These are phyloP conservation scores for Boletus sp. DNA, from an alignment of 768 basidiomycete species.

Conservation along the genomic window DNA sequence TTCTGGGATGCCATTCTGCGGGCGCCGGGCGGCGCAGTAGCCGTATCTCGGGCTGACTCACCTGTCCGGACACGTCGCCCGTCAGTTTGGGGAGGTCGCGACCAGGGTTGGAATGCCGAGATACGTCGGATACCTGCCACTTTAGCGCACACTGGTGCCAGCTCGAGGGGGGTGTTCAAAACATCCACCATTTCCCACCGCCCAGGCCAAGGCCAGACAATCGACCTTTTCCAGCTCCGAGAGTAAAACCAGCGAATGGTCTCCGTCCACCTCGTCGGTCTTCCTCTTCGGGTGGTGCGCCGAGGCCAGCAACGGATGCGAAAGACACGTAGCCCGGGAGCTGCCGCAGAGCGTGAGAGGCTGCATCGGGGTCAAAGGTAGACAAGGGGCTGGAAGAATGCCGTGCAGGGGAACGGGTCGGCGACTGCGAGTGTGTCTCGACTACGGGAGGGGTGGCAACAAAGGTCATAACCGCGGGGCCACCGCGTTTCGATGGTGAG, in stretches of 20 bases:
- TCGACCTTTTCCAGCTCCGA: conserved; percentile 18
- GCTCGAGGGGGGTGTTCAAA: conserved; percentile 10
- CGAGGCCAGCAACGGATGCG: conserved; percentile 62
- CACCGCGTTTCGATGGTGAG: conserved; percentile 27
- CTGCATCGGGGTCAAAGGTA: conserved; percentile 61
- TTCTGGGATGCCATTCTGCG: conserved; percentile 3
- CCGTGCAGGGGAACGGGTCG: conserved; percentile 8
- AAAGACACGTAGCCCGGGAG: conserved; percentile 69
- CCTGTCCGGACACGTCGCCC: conserved; percentile 11
- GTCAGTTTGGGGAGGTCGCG: not conserved
- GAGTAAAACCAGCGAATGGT: conserved; percentile 14
- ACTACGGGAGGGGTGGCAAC: conserved; percentile 17
- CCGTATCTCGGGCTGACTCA: conserved; percentile 22
- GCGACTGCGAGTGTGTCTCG: conserved; percentile 9
- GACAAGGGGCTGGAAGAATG: conserved; percentile 24
- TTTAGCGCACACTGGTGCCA: not conserved
- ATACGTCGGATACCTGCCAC: conserved; percentile 6
- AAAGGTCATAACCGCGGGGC: conserved; percentile 23
- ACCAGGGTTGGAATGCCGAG: conserved; percentile 8
- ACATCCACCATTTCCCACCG: conserved; percentile 33
- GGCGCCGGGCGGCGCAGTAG: not conserved
- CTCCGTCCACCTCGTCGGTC: conserved; percentile 30
- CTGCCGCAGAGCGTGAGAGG: conserved; percentile 52
- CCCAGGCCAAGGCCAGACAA: conserved; percentile 26
- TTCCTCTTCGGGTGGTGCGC: conserved; percentile 50